A percentile compares a stretch with the other conserved stretches of the same genome.
Conservation (phyloP, 2,329 filamentous ascomycete species). For the Botrytis sinoallii region DNA sequence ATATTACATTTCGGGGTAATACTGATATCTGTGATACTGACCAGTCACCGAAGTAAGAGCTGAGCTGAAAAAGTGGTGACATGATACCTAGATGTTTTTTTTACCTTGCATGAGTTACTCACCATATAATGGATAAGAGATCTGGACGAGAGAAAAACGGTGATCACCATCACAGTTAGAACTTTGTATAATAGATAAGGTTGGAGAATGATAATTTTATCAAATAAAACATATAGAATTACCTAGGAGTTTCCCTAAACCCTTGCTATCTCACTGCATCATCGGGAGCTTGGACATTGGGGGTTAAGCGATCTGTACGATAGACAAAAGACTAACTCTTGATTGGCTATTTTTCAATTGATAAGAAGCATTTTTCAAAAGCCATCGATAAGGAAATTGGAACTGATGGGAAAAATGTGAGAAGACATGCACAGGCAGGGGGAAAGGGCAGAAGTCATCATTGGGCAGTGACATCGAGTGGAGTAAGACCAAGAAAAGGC, state of each 20-base stretch:
- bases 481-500: not conserved
- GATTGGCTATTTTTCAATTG: slow-evolving; percentile 5
- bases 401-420: not conserved
- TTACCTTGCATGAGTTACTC: not conserved
- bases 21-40: slow-evolving; percentile 7
- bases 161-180: not conserved
- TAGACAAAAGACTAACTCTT: not conserved
- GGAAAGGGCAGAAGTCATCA: not conserved
- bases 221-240: slow-evolving; percentile 11
- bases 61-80: not conserved
- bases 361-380: slow-evolving; percentile 2
- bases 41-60: not conserved
- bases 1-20: not conserved
- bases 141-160: not conserved
- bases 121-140: not conserved
- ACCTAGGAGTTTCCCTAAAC: not conserved
- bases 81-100: not conserved
- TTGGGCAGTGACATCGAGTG: not conserved
- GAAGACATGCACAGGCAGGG: not conserved
- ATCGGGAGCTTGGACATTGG: slow-evolving; percentile 13
- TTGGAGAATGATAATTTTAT: slow-evolving; percentile 10
- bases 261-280: slow-evolving; percentile 15
- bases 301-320: slow-evolving; percentile 13
- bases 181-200: slow-evolving; percentile 7
- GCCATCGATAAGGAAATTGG: slow-evolving; percentile 8